Percentiles rank a stretch among this genome's conserved stretches.
Evolutionary conservation across 2,329 filamentous ascomycete species (phyloP).

Genomic region (Pezicula radicicola): DNA sequence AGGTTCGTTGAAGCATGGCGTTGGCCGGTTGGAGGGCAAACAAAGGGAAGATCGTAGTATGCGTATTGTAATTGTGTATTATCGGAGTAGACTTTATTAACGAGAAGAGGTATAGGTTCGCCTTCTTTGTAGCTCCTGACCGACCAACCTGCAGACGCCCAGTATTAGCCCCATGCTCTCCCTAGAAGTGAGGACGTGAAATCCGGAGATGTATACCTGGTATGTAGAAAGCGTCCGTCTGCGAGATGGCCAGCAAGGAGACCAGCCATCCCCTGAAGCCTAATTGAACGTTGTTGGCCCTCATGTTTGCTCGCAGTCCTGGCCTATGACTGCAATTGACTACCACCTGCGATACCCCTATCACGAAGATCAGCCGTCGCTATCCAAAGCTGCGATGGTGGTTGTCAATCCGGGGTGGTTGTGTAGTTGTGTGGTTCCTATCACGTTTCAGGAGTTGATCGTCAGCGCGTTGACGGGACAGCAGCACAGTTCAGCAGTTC

Average conservation of each 20-base stretch:
- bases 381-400: not conserved
- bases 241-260: constrained; percentile 43
- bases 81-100: constrained; percentile 91
- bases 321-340: not conserved
- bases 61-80: constrained; percentile 89
- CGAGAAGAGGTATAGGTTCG: constrained; percentile 78
- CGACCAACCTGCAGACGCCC: constrained; percentile 64
- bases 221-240: constrained; percentile 74
- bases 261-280: constrained; percentile 42
- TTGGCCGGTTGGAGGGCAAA: constrained; percentile 74
- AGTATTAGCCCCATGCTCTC: not conserved
- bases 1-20: constrained; percentile 63
- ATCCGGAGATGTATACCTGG: constrained; percentile 57
- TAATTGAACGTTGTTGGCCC: constrained; percentile 22
- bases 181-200: not conserved
- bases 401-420: not conserved
- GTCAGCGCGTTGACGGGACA: constrained; percentile 8
- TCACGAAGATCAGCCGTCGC: not conserved
- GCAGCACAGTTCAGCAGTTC: constrained; percentile 5
- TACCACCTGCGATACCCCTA: not conserved
- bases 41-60: constrained; percentile 84
- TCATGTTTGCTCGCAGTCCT: constrained; percentile 15
- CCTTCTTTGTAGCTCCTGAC: constrained; percentile 75
- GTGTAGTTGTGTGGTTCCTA: not conserved
- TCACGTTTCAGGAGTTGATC: not conserved